Conservation (phyloP, 225 moss, liverwort and hornwort genomes). For the Sphagnum contortum region DNA sequence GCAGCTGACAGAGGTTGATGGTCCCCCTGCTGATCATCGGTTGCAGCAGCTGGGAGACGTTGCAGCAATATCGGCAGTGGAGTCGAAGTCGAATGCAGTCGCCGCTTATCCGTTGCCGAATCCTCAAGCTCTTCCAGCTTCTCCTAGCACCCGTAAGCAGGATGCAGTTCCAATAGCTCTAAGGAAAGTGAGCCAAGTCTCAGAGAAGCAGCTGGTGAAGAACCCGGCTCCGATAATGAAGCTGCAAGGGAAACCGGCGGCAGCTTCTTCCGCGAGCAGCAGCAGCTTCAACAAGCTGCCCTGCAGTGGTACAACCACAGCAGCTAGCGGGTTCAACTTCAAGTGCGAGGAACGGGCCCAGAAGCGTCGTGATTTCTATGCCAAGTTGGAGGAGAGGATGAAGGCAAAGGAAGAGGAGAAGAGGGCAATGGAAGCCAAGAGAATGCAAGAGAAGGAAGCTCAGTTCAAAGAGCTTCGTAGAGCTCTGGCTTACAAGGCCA, state of each 20-base stretch:
- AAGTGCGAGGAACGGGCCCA: slow-evolving; percentile 85
- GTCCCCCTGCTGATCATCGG: too few relatives aligned
- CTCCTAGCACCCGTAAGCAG: neutral
- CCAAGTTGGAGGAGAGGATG: slow-evolving; percentile 69
- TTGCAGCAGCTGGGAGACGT: neutral
- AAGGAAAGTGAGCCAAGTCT: neutral
- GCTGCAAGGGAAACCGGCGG: neutral
- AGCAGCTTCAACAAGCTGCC: slow-evolving; percentile 1
- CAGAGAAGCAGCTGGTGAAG: too few relatives aligned
- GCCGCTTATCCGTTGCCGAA: slow-evolving; percentile 7
- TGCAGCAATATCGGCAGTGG: too few relatives aligned
- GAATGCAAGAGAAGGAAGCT: slow-evolving; percentile 71
- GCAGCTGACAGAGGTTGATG: too few relatives aligned
- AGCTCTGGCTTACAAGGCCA: slow-evolving; percentile 73
- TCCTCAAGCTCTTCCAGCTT: neutral
- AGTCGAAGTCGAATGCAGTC: neutral
- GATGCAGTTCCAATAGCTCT: neutral
- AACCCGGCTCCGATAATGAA: neutral
- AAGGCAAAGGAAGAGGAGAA: slow-evolving; percentile 71
- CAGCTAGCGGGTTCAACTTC: slow-evolving; percentile 66
- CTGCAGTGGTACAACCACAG: slow-evolving; percentile 13
- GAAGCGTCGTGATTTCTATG: slow-evolving; percentile 67
- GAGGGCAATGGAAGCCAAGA: slow-evolving; percentile 59
- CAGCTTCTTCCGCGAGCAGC: neutral
- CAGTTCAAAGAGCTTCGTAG: slow-evolving; percentile 75